Percentiles rank a stretch among this genome's conserved stretches.
Conservation (phyloP, 1,284 basidiomycete species). For the Microbotryum silenes-acaulis region DNA sequence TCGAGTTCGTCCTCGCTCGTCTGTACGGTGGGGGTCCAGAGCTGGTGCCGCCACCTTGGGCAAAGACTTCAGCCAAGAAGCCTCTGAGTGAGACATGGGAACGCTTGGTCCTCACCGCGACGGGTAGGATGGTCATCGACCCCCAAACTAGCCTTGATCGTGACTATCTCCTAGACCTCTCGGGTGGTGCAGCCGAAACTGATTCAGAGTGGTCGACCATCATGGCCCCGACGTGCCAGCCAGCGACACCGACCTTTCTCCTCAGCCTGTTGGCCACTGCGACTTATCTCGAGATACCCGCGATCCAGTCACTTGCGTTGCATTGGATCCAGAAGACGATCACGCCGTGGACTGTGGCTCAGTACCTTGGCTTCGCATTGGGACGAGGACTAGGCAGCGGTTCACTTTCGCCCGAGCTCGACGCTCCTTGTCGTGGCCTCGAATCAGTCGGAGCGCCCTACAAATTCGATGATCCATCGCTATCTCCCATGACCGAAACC, state of each 20-base stretch:
- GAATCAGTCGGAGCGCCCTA: slow-evolving; percentile 46
- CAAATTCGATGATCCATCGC: background rate
- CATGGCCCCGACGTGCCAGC: slow-evolving; percentile 49
- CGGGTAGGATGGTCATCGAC: too few relatives aligned
- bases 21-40: slow-evolving; percentile 14
- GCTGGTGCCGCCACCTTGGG: slow-evolving; percentile 12
- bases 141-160: too few relatives aligned
- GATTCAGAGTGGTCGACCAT: background rate
- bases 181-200: too few relatives aligned
- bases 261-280: slow-evolving; percentile 78
- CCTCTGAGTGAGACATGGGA: slow-evolving; percentile 1
- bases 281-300: slow-evolving; percentile 74
- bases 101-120: slow-evolving; percentile 22
- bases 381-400: slow-evolving; percentile 59
- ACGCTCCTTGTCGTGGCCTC: slow-evolving; percentile 56
- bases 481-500: background rate
- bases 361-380: slow-evolving; percentile 70
- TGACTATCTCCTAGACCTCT: too few relatives aligned
- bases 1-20: slow-evolving; percentile 12
- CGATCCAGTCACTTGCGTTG: slow-evolving; percentile 65
- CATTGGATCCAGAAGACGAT: slow-evolving; percentile 64
- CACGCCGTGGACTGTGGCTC: slow-evolving; percentile 66
- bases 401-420: slow-evolving; percentile 47
- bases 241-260: slow-evolving; percentile 70
- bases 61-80: background rate